phyloP scores from a whole-genome alignment of 1,284 basidiomycete genomes.

The Cystobasidium pallidum region DNA sequence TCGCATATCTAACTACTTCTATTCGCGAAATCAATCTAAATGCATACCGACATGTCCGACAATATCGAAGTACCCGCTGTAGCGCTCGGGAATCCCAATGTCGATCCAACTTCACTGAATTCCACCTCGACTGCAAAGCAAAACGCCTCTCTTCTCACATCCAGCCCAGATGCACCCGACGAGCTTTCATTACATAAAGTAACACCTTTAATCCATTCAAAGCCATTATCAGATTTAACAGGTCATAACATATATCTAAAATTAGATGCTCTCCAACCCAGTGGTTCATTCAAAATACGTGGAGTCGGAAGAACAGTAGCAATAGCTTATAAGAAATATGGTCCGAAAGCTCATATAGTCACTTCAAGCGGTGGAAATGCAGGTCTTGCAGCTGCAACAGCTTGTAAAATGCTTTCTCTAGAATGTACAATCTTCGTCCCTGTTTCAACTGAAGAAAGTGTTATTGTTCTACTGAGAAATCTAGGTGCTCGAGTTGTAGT shows the following conservation, averaged over 20 bases:
- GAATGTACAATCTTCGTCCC: conserved; percentile 54
- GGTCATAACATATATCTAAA: conserved; percentile 53
- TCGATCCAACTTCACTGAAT: conserved; percentile 2
- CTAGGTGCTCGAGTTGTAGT: conserved; percentile 48
- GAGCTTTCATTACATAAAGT: conserved; percentile 29
- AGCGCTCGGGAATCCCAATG: conserved; percentile 20
- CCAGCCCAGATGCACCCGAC: neutral
- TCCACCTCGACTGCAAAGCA: conserved; percentile 12
- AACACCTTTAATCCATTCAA: conserved; percentile 37
- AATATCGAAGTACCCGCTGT: neutral
- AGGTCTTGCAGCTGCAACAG: conserved; percentile 53
- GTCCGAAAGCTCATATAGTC: conserved; percentile 50
- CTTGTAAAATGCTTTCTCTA: conserved; percentile 49
- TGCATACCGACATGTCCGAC: conserved; percentile 14
- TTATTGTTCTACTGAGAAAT: conserved; percentile 21
- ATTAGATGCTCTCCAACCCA: conserved; percentile 54
- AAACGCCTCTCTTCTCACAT: neutral
- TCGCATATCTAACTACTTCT: no score
- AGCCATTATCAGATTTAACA: conserved; percentile 40
- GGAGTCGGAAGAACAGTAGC: conserved; percentile 50
- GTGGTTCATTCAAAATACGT: conserved; percentile 54
- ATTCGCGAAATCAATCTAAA: no score
- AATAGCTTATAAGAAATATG: conserved; percentile 44
- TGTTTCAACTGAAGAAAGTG: conserved; percentile 32
- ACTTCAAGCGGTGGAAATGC: conserved; percentile 56